phyloP scores from a whole-genome alignment of 2,329 filamentous ascomycete species.

The Paecilomyces niveus region DNA sequence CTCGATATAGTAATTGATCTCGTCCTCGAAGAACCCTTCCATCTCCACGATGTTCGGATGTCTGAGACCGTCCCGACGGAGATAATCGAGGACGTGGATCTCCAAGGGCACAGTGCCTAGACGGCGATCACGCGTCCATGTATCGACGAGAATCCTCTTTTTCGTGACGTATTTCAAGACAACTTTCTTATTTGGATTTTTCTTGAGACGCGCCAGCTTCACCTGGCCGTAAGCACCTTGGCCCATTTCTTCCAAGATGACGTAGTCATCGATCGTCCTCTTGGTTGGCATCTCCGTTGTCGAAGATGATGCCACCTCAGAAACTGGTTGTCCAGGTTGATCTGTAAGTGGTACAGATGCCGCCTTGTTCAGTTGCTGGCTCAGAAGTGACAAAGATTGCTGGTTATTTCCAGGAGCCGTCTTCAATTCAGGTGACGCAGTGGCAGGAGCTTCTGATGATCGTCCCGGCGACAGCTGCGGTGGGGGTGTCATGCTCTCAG shows the following conservation, averaged over 20 bases:
- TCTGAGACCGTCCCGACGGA: slow-evolving; percentile 63
- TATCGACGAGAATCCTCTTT: slow-evolving; percentile 91
- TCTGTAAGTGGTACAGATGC: slow-evolving; percentile 39
- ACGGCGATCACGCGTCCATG: slow-evolving; percentile 89
- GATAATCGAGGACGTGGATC: slow-evolving; percentile 92
- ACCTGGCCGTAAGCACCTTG: slow-evolving; percentile 97
- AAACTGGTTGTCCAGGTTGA: slow-evolving; percentile 31
- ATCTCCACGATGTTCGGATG: slow-evolving; percentile 63
- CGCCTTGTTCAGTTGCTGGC: slow-evolving; percentile 45
- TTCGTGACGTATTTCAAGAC: slow-evolving; percentile 98
- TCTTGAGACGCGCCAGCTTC: slow-evolving; percentile 83
- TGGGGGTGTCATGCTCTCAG: slow-evolving; percentile 62
- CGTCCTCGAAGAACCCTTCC: slow-evolving; percentile 60
- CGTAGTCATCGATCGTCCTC: slow-evolving; percentile 83
- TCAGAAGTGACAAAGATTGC: slow-evolving; percentile 41
- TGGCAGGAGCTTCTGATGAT: slow-evolving; percentile 27
- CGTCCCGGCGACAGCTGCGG: slow-evolving; percentile 75
- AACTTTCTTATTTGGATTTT: slow-evolving; percentile 67
- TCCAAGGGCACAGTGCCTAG: slow-evolving; percentile 93
- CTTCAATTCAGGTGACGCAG: slow-evolving; percentile 13
- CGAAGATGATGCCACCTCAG: slow-evolving; percentile 17
- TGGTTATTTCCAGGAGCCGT: slow-evolving; percentile 25
- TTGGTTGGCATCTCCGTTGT: slow-evolving; percentile 46
- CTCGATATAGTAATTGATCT: slow-evolving; percentile 91
- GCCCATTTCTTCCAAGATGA: slow-evolving; percentile 95